Evolutionary conservation across 192 early-diverging fungal species (phyloP), one percentile per base, ranked within the genome.

Genomic region (Entomortierella lignicola): DNA sequence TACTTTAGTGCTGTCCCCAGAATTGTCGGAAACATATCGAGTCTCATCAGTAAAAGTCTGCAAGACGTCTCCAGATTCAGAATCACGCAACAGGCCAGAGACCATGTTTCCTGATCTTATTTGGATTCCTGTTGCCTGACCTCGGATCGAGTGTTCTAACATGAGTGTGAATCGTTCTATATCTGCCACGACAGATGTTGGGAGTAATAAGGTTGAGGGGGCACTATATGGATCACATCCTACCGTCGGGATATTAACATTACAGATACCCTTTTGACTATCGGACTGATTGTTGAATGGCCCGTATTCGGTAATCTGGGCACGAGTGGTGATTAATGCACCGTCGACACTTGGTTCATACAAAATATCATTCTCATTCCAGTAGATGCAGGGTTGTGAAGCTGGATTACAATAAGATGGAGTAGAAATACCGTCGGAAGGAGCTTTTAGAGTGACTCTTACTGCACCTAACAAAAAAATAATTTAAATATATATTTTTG

Each of bases 141-240:
- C 79, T 26, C 79, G 60, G 26, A 84, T 72, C 4, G 83, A 84
- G 53, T 84, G 83, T 43, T 84, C 83, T 26, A 84, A 57, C 83
- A 84, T 81, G 8, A 83, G 32, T 2, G 83, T 81, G 25, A 81
- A 81, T 25, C 67, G 32, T 57, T 84, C 83, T 56, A 84, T 84
- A 47, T 81, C 79, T 0, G 64, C 77, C 21, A 84, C 74, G 25
- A 75, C 43, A 13, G 83, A 81, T 1, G 69, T 70, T 30, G 63
- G 60, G 0, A 77, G 30, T 11, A 81, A 23, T 3, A 54, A 18
- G 0, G 57, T 63, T 4, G 39, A 50, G 2, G 65, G 55, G 17
- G 55, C 62, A 0, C 34, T 54, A 12, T 64, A 37, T 18, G 63
- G 64, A 41, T 77, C 63, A 55, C 79, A 84, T 54, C 39, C 43